Percentiles rank a stretch among this genome's conserved stretches.
These are phyloP conservation scores for Aspergillus cejpii DNA, from an alignment of 2,329 filamentous ascomycete genomes.

Conservation along the genomic window DNA sequence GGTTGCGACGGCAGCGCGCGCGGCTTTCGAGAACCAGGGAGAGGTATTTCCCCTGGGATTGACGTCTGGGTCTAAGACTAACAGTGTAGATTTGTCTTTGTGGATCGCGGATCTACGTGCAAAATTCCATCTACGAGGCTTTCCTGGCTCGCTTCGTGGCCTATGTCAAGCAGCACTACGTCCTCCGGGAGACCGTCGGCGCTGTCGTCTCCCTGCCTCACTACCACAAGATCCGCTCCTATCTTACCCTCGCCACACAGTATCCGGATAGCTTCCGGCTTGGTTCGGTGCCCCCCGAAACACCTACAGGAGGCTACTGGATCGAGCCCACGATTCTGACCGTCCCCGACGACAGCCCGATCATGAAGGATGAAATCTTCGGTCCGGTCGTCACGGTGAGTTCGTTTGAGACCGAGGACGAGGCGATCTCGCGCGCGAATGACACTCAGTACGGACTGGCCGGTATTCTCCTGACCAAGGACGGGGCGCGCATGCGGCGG, in stretches of 20 bases:
- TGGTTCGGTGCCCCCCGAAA: slow-evolving; percentile 47
- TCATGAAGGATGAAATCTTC: slow-evolving; percentile 51
- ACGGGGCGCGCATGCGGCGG: slow-evolving; percentile 53
- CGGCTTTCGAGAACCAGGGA: slow-evolving; percentile 17
- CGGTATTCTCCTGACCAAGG: slow-evolving; percentile 55
- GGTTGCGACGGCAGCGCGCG: slow-evolving; percentile 11
- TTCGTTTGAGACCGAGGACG: slow-evolving; percentile 48
- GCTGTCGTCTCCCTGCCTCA: slow-evolving; percentile 26
- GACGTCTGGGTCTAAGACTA: background rate
- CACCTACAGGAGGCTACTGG: slow-evolving; percentile 50
- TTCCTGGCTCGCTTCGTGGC: slow-evolving; percentile 52
- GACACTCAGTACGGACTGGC: slow-evolving; percentile 54
- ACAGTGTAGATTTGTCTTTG: slow-evolving; percentile 44
- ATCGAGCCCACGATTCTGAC: slow-evolving; percentile 51
- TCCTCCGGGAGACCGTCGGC: slow-evolving; percentile 53
- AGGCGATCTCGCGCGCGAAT: slow-evolving; percentile 46
- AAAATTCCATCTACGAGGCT: slow-evolving; percentile 54
- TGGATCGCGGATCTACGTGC: slow-evolving; percentile 60
- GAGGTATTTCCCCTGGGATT: background rate
- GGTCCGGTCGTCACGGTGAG: slow-evolving; percentile 47
- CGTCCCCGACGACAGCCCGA: slow-evolving; percentile 44
- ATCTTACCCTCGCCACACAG: slow-evolving; percentile 51
- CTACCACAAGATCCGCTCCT: slow-evolving; percentile 48
- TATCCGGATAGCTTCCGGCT: slow-evolving; percentile 52
- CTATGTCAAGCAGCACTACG: slow-evolving; percentile 48